Conservation (phyloP, 257 asterid species). For the Solanum ossicruentum region DNA sequence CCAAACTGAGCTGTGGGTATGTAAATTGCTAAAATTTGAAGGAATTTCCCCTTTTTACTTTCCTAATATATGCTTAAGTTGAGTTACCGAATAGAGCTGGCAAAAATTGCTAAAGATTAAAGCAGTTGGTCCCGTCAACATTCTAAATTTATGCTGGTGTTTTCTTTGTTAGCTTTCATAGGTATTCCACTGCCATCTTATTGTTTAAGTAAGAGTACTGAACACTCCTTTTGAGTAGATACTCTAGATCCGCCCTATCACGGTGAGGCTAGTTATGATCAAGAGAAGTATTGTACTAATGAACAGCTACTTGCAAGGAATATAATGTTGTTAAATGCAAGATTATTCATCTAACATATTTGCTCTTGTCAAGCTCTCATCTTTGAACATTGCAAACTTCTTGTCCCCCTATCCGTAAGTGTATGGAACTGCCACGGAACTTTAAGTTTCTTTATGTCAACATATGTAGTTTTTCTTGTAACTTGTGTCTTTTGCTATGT, state of each 20-base stretch:
- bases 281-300: not conserved
- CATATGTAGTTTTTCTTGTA: no score
- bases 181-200: not conserved
- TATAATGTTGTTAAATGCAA: not conserved
- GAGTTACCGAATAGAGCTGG: not conserved
- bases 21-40: not conserved
- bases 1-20: not conserved
- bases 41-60: not conserved
- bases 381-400: no score
- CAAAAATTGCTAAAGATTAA: not conserved
- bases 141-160: not conserved
- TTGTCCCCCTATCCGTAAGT: no score
- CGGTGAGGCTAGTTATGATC: not conserved
- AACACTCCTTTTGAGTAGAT: not conserved
- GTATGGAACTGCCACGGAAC: no score
- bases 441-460: no score
- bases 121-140: not conserved
- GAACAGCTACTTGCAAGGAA: not conserved
- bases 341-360: not conserved
- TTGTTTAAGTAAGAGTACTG: not conserved
- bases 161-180: not conserved
- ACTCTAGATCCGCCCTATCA: not conserved
- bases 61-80: not conserved
- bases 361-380: not conserved
- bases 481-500: no score